Base-by-base conservation (phyloP, 2,329 filamentous ascomycete genomes). In the Ophiocordyceps robertsii region DNA sequence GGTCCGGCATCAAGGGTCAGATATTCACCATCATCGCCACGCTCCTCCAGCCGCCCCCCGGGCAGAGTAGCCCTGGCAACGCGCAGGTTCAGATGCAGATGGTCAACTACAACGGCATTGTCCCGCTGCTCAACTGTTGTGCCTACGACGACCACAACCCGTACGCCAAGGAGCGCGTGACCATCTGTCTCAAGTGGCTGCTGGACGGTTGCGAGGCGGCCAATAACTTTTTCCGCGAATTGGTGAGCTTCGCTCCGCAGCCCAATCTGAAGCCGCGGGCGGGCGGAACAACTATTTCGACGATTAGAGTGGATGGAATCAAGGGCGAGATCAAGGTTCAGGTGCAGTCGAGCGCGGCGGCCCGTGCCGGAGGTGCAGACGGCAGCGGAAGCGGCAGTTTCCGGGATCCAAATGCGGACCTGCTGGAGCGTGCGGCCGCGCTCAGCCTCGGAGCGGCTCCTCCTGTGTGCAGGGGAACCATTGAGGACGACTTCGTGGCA, bases 61-160 rank as follows among this genome's bases (percentile, higher is more conserved):
- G 75, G 6, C 68, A 72, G 43, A 72, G 66, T 46, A 73, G 73
- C 17, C 77, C 77, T 1, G 77, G 77, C 14, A 81, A 82, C 51
- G 74, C 82, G 1, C 75, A 78, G 9, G 89, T 95, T 0, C 90
- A 96, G 61, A 78, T 83, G 52, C 90, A 95, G 58, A 85, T 96
- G 47, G 77, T 93, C 37, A 75, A 80, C 39, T 77, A 90, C 53
- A 84, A 87, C 49, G 90, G 90, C 36, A 84, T 96, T 37, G 84
- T 94, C 51, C 81, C 85, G 0, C 73, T 96, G 17, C 74, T 95
- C 14, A 88, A 88, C 55, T 95, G 88, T 62, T 95, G 88, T 53
- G 76, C 80, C 29, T 92, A 92, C 57, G 90, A 96, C 56, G 87
- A 90, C 51, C 80, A 94, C 63, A 95, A 95, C 56, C 87, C 88